Base-by-base conservation (phyloP, 1,284 basidiomycete genomes). In the Irpex sp. region DNA sequence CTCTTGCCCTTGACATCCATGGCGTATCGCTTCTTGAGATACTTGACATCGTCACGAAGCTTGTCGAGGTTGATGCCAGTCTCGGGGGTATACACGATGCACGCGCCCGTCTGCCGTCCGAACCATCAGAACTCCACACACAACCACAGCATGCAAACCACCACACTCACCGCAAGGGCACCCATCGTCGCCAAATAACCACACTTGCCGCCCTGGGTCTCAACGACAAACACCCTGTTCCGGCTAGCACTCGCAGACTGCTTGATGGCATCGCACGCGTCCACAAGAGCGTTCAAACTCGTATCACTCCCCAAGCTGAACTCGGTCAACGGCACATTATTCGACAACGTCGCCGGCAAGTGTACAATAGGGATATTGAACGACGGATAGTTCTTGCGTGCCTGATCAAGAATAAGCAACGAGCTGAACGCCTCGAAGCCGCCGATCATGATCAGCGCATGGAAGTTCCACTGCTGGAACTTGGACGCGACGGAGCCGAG, bases 281-380 rank as follows among this genome's bases (percentile, higher is more conserved):
- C 92, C 47, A 98, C 95, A n/a, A 99, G 83, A 1, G 96, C 95
- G 73, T 98, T 98, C 81, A 99, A 81, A 74, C 92, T 94, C 38
- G 97, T 99, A 74, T 99, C 97, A 66, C 90, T 93, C 13, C 97
- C 97, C 61, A 99, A 79, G 74, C 94, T 96, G 76, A 94, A 96
- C 76, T 99, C 96, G 63, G 96, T 98, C 79, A 98, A 77, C 1
- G 97, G 97, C 5, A 99, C 96, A 70, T 99, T 99, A 81, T 99
- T 99, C 67, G 93, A 96, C 72, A 99, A 91, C 57, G 96, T 98
- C 37, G 96, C 96, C 1, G 96, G 96, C 3, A 98, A 81, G 74
- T 97, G 94, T 44, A 89, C 89, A 85, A 97, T 92, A 31, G 96
- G 96, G 68, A 98, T 93, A 70, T 96, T 89, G 82, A 98, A 94